Conservation (phyloP, 2,329 filamentous ascomycete genomes). For the Teratosphaeria zuluensis region DNA sequence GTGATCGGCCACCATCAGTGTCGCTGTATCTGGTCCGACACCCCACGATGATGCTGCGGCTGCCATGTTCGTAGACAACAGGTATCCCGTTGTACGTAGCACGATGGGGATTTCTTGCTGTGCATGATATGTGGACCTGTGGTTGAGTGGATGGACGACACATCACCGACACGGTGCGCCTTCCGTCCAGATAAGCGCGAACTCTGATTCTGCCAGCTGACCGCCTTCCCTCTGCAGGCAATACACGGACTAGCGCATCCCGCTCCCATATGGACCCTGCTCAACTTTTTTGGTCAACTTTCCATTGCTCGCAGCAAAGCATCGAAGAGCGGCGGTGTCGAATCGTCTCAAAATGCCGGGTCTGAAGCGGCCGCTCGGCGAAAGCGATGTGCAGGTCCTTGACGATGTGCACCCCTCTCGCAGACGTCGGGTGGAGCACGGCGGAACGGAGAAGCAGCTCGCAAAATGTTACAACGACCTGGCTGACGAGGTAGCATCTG, state of each 20-base stretch:
- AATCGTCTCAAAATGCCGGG: slow-evolving; percentile 10
- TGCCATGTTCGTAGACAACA: not conserved
- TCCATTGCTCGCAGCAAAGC: not conserved
- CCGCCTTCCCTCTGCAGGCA: not conserved
- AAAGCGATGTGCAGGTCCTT: slow-evolving; percentile 6
- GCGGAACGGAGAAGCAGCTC: slow-evolving; percentile 32
- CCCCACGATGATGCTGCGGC: not conserved
- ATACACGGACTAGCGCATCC: not conserved
- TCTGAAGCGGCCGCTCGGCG: slow-evolving; percentile 14
- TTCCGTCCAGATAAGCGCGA: not conserved
- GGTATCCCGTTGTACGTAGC: too few relatives aligned
- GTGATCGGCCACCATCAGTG: not conserved
- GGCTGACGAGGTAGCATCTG: slow-evolving; percentile 35
- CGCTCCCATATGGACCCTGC: not conserved
- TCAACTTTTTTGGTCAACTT: not conserved
- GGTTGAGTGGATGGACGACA: not conserved
- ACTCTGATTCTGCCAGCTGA: not conserved
- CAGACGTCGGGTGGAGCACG: slow-evolving; percentile 26
- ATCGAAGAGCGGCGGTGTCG: not conserved
- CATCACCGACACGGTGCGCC: not conserved
- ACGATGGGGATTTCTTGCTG: too few relatives aligned
- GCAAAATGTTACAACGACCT: slow-evolving; percentile 39
- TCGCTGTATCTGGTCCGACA: not conserved
- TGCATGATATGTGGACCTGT: not conserved
- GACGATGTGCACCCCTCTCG: slow-evolving; percentile 20